These are phyloP conservation scores for Arthrobotrys entomopaga DNA, from an alignment of 2,329 filamentous ascomycete genomes.

Conservation along the genomic window DNA sequence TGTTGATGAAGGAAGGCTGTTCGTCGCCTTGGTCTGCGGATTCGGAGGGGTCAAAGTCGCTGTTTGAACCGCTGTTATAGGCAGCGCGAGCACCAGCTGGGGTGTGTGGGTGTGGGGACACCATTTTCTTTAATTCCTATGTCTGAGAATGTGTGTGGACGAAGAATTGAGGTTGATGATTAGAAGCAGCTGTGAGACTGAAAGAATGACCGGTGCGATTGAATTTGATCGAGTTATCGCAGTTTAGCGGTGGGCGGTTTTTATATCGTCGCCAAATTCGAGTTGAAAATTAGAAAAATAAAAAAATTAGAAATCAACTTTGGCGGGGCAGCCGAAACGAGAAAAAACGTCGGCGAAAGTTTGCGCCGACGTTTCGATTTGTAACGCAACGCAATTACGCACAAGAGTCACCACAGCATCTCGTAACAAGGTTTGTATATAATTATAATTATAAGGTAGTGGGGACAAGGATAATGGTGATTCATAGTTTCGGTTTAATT, in stretches of 20 bases:
- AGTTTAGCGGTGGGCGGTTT: conserved; percentile 3
- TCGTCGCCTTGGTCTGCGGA: conserved; percentile 65
- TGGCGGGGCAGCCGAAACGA: conserved; percentile 48
- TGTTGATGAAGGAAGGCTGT: conserved; percentile 77
- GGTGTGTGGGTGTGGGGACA: conserved; percentile 45
- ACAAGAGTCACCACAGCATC: conserved; percentile 7
- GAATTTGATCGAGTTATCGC: too few species aligned
- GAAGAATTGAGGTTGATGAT: conserved; percentile 13
- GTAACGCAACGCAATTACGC: conserved; percentile 41
- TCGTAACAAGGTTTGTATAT: too few species aligned
- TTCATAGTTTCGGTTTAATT: conserved; percentile 15
- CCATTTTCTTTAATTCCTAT: conserved; percentile 13
- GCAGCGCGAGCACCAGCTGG: conserved; percentile 39
- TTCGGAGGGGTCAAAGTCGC: conserved; percentile 29
- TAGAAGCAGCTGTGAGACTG: too few species aligned
- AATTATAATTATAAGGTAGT: too few species aligned
- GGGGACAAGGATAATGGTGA: not conserved
- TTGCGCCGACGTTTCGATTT: conserved; percentile 47
- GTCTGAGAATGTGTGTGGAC: not conserved
- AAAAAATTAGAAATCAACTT: conserved; percentile 54
- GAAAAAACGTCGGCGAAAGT: conserved; percentile 42
- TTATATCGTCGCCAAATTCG: conserved; percentile 29
- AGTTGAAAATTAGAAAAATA: conserved; percentile 13
- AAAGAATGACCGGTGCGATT: too few species aligned
- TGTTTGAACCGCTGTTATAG: conserved; percentile 40